These are phyloP conservation scores for Amanita molliuscula DNA, from an alignment of 768 basidiomycete genomes.

Conservation along the genomic window DNA sequence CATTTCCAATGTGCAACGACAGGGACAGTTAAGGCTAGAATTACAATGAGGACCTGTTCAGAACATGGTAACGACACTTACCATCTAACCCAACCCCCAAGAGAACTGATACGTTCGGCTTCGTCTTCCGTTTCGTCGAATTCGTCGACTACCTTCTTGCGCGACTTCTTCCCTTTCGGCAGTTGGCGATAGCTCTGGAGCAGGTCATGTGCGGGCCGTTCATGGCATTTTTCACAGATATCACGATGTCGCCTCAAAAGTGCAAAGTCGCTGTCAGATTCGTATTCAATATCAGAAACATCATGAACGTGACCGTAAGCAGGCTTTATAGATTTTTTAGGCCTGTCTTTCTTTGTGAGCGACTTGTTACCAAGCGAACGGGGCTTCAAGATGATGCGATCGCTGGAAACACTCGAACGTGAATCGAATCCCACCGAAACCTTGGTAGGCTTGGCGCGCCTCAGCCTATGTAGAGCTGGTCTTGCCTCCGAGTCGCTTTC, in stretches of 20 bases:
- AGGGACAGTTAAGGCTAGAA: slow-evolving; percentile 66
- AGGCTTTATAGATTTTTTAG: slow-evolving; percentile 10
- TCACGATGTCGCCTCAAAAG: slow-evolving; percentile 48
- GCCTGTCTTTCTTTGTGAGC: not conserved
- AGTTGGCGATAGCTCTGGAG: slow-evolving; percentile 24
- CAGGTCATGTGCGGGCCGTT: slow-evolving; percentile 44
- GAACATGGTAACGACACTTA: slow-evolving; percentile 20
- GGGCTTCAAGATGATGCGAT: slow-evolving; percentile 24
- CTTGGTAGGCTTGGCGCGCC: slow-evolving; percentile 29
- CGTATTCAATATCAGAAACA: slow-evolving; percentile 32
- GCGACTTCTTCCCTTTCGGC: slow-evolving; percentile 27
- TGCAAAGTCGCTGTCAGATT: slow-evolving; percentile 43
- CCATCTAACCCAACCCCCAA: slow-evolving; percentile 86
- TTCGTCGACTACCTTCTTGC: slow-evolving; percentile 37
- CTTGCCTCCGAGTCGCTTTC: slow-evolving; percentile 17
- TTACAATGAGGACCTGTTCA: slow-evolving; percentile 13
- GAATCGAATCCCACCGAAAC: slow-evolving; percentile 24
- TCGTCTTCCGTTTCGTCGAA: slow-evolving; percentile 48
- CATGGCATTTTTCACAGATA: slow-evolving; percentile 66
- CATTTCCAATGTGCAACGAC: slow-evolving; percentile 73
- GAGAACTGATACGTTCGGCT: slow-evolving; percentile 31
- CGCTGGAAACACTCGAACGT: slow-evolving; percentile 14
- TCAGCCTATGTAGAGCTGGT: slow-evolving; percentile 31
- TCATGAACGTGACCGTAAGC: slow-evolving; percentile 36
- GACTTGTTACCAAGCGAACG: not conserved